These are phyloP conservation scores for Juglanconis juglandina DNA, from an alignment of 2,329 filamentous ascomycete genomes.

Conservation along the genomic window DNA sequence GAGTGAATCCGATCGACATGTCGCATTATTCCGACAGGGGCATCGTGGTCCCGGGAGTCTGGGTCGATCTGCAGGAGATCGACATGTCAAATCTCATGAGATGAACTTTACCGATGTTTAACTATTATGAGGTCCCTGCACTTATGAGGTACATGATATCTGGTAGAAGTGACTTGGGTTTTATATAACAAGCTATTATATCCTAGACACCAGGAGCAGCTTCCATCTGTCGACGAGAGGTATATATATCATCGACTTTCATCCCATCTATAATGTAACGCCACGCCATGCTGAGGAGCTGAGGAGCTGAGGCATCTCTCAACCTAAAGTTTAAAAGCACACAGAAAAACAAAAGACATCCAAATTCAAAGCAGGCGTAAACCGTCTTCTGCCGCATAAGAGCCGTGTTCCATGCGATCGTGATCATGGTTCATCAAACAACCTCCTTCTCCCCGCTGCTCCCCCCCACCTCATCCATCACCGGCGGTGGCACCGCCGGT, in stretches of 20 bases:
- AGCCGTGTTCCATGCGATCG: not conserved
- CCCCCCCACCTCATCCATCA: not conserved
- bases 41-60: not conserved
- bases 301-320: not conserved
- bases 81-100: not conserved
- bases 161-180: not conserved
- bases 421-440: not conserved
- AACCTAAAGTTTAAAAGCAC: not conserved
- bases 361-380: not conserved
- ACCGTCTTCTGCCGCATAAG: not conserved
- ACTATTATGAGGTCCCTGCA: not conserved
- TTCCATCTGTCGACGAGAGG: not conserved
- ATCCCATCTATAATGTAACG: constrained; percentile 13
- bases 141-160: not conserved
- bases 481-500: not conserved
- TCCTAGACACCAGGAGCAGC: not conserved
- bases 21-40: no score
- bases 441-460: constrained; percentile 1
- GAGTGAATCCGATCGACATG: no score
- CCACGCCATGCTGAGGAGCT: constrained; percentile 7
- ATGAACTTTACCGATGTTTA: not conserved
- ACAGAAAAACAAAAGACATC: not conserved
- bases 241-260: not conserved
- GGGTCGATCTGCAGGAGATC: not conserved
- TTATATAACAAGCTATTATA: not conserved